A percentile compares a stretch with the other conserved stretches of the same genome.
These are phyloP conservation scores for Rubus parviflorus DNA, from an alignment of 306 rosid species.

Conservation along the genomic window DNA sequence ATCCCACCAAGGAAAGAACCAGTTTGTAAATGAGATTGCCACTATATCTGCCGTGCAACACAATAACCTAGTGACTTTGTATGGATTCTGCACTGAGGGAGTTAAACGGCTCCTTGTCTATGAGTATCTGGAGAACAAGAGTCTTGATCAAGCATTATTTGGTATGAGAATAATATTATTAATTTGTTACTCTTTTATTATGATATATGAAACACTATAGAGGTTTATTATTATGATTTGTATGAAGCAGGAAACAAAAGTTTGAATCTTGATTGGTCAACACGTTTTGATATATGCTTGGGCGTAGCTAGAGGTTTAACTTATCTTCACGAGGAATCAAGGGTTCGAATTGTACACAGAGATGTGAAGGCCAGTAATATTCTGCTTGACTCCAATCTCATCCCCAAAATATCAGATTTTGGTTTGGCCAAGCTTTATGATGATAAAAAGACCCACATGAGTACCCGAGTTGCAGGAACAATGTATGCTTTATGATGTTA, in stretches of 20 bases:
- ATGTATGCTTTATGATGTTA: conserved; percentile 42
- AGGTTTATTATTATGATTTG: neutral
- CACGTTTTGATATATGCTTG: conserved; percentile 64
- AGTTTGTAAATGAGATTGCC: no score
- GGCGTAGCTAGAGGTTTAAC: conserved; percentile 80
- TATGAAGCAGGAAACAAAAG: conserved; percentile 40
- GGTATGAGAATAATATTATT: conserved; percentile 43
- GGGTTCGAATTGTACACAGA: conserved; percentile 68
- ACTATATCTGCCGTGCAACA: conserved; percentile 78
- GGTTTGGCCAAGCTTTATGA: conserved; percentile 80
- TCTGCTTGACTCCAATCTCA: conserved; percentile 58
- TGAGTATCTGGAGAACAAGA: conserved; percentile 72
- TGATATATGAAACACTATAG: neutral
- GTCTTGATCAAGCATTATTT: conserved; percentile 84
- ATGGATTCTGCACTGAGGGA: conserved; percentile 77
- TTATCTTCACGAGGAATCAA: conserved; percentile 78
- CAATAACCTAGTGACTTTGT: conserved; percentile 69
- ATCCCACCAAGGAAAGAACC: conserved; percentile 80
- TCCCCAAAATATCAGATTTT: conserved; percentile 80
- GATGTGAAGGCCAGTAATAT: conserved; percentile 87
- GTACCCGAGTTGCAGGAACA: conserved; percentile 81
- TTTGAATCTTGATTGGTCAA: conserved; percentile 58
- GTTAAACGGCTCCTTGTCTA: conserved; percentile 66
- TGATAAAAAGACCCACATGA: conserved; percentile 76
- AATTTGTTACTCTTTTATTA: conserved; percentile 1